A percentile compares a stretch with the other conserved stretches of the same genome.
phyloP scores from a whole-genome alignment of 2,329 filamentous ascomycete genomes.

The Alternaria solani region DNA sequence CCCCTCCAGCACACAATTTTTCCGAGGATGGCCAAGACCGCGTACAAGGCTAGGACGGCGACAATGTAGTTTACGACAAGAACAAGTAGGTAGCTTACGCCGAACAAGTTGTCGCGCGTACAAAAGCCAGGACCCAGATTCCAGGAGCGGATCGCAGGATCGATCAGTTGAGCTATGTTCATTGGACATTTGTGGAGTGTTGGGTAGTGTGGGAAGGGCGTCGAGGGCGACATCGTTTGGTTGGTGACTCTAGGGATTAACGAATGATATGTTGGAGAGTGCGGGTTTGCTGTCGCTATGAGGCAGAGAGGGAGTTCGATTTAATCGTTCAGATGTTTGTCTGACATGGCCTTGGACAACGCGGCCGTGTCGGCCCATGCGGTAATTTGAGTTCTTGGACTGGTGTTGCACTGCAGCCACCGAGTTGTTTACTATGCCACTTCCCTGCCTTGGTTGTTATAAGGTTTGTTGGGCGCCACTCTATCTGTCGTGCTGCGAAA shows the following conservation, averaged over 20 bases:
- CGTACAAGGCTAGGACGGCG: not conserved
- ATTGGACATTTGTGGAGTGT: constrained; percentile 3
- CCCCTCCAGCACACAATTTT: not conserved
- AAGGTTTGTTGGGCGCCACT: not conserved
- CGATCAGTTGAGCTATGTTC: not conserved
- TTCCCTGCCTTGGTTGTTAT: not conserved
- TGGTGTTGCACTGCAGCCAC: constrained; percentile 2
- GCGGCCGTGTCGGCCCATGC: not conserved
- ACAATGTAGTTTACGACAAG: not conserved
- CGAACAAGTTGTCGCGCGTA: constrained; percentile 3
- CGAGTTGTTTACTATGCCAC: not conserved
- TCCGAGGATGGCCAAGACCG: not conserved
- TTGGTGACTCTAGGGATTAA: not conserved
- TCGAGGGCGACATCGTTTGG: not conserved
- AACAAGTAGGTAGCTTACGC: not conserved
- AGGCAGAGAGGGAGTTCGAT: not conserved
- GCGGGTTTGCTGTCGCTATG: not conserved
- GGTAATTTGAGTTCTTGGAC: not conserved
- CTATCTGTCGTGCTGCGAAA: not conserved
- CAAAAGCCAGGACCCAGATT: constrained; percentile 1
- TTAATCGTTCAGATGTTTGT: not conserved
- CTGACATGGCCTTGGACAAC: not conserved
- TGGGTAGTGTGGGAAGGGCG: not conserved
- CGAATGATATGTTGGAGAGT: not conserved
- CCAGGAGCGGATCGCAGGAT: not conserved